Evolutionary conservation across 441 rosid genomes (phyloP), one percentile per base, ranked within the genome.

Genomic region (Cnidoscolus chayamansa): DNA sequence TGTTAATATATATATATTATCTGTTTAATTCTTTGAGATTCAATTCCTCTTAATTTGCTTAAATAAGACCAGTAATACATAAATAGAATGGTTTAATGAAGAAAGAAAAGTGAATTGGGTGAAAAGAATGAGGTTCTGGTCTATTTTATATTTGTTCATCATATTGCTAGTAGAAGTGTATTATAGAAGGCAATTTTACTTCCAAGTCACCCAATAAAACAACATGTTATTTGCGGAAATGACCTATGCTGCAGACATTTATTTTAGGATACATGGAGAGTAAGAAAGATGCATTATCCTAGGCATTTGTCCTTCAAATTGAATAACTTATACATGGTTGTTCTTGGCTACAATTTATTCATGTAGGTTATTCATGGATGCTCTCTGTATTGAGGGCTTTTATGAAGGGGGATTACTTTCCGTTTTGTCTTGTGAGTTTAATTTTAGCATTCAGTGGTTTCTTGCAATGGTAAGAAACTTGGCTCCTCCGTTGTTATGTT

Each of bases 11-110:
- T 66, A 45, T 45, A 20, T 65, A 40, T 55, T 47, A 16, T 31
- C n/a, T 31, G 20, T 35, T 15, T 37, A 19, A n/a, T 60, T 43
- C 45, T 35, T 35, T 47, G 35, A 51, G 13, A 37, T 74, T 31
- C 59, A 49, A n/a, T 63, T 54, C 66, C 63, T 68, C 57, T 15
- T 37, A 19, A n/a, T 48, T 61, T 43, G 4, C 59, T 31, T 43
- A 2, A 47, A 11, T 30, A 30, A 58, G 30, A 7, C 63, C 63
- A 10, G 37, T 58, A 58, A 58, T 58, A 4, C 6, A 30, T 4
- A 40, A 31, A 10, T 35, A 10, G 15, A 4, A 53, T 19, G 19
- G 17, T 53, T 53, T 53, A 8, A 53, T 53, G 19, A 16, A 53
- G 17, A 53, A 13, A 4, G n/a, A 15, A 4, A 53, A 12, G 19